These are phyloP conservation scores for Claviceps paspali DNA, from an alignment of 2,329 filamentous ascomycete species.

Conservation along the genomic window DNA sequence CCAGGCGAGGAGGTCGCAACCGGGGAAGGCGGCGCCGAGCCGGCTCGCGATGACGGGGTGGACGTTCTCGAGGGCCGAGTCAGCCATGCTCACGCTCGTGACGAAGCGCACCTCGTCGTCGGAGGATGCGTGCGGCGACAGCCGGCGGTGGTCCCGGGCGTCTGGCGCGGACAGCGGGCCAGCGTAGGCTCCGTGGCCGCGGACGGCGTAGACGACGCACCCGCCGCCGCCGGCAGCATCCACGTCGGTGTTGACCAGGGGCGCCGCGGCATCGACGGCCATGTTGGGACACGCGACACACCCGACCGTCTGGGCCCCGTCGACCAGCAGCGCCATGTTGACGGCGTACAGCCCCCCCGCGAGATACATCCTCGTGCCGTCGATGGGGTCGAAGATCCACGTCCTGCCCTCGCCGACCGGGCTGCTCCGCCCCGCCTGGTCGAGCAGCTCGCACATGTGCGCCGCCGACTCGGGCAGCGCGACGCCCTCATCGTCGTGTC, in stretches of 20 bases:
- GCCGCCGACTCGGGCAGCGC: conserved; percentile 23
- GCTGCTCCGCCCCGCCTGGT: conserved; percentile 30
- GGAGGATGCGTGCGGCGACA: conserved; percentile 17
- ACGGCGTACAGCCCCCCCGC: conserved; percentile 39
- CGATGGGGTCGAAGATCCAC: conserved; percentile 47
- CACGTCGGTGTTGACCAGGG: conserved; percentile 28
- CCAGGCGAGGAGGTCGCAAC: conserved; percentile 40
- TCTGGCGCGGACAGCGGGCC: conserved; percentile 20
- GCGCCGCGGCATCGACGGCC: conserved; percentile 21
- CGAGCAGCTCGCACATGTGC: conserved; percentile 36
- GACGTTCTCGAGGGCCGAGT: conserved; percentile 32
- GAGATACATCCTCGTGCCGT: conserved; percentile 43
- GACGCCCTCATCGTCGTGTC: conserved; percentile 10
- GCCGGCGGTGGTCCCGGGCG: conserved; percentile 12
- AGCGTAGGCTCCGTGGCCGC: conserved; percentile 31
- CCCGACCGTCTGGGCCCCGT: conserved; percentile 32
- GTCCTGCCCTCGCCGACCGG: conserved; percentile 25
- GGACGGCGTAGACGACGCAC: conserved; percentile 34
- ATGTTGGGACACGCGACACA: conserved; percentile 34
- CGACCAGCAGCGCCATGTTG: conserved; percentile 37
- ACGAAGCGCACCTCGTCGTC: conserved; percentile 23
- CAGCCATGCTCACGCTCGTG: conserved; percentile 29
- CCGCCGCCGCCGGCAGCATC: conserved; percentile 26
- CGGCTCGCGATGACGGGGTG: conserved; percentile 28
- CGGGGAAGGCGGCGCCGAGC: conserved; percentile 28